phyloP scores from a whole-genome alignment of 2,329 filamentous ascomycete genomes.

The Escovopsis sp. region DNA sequence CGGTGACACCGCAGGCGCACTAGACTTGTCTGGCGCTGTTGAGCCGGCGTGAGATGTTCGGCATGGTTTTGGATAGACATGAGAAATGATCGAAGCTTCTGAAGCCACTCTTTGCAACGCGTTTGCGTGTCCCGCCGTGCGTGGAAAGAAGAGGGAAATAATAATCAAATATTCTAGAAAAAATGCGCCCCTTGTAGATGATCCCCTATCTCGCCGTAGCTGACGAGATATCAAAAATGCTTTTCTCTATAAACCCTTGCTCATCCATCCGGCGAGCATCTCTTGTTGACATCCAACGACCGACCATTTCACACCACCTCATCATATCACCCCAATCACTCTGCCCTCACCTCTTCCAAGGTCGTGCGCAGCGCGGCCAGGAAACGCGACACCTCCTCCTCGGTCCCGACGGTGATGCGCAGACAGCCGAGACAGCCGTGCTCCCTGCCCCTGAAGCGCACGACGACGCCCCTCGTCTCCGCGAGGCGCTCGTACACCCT shows the following conservation, averaged over 20 bases:
- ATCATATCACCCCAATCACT: neutral
- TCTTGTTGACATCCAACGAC: neutral
- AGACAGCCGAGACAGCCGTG: constrained; percentile 77
- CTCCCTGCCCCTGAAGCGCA: constrained; percentile 87
- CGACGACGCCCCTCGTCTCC: constrained; percentile 76
- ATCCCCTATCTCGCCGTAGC: neutral
- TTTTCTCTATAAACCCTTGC: neutral
- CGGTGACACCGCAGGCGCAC: neutral
- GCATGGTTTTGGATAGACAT: neutral
- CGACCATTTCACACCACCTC: neutral
- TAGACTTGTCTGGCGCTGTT: neutral
- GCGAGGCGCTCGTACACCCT: constrained; percentile 75
- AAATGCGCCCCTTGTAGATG: neutral
- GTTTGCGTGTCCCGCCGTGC: no score
- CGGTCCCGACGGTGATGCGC: constrained; percentile 83
- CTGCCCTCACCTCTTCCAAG: constrained; percentile 28
- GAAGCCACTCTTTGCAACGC: no score
- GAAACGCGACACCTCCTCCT: constrained; percentile 69
- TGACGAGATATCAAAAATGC: neutral
- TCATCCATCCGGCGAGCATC: neutral
- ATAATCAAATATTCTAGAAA: neutral
- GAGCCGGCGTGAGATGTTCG: neutral
- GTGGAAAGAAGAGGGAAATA: neutral
- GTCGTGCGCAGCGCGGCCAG: constrained; percentile 47
- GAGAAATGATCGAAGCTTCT: no score